phyloP scores from a whole-genome alignment of 306 rosid species.

The Aeschynomene evenia region DNA sequence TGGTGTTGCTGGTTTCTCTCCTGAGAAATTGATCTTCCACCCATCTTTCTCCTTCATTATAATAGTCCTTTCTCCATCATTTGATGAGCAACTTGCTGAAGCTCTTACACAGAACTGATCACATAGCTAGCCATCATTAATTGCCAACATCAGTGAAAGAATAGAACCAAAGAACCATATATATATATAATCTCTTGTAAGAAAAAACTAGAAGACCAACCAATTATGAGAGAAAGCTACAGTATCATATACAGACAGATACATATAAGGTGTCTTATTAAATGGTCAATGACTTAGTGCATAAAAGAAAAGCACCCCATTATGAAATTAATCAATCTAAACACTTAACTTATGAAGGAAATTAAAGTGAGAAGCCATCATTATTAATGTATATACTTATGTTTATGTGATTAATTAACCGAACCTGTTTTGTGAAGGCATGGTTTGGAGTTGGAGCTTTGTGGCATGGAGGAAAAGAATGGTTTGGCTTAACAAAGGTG shows the following conservation, averaged over 20 bases:
- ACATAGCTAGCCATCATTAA: neutral
- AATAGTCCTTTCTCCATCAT: constrained; percentile 40
- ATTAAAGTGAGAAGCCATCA: too few species aligned
- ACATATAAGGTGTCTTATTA: neutral
- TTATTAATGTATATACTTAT: too few species aligned
- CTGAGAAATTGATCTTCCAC: constrained; percentile 59
- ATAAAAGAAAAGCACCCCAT: neutral
- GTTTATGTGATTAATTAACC: neutral
- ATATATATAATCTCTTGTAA: too few species aligned
- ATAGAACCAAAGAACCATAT: neutral
- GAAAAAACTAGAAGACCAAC: neutral
- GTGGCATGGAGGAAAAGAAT: constrained; percentile 31
- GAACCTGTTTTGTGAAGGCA: constrained; percentile 56
- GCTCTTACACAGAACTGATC: constrained; percentile 62
- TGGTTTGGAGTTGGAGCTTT: constrained; percentile 30
- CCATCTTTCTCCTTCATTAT: constrained; percentile 48
- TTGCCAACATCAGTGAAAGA: neutral
- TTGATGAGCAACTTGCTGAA: constrained; percentile 37
- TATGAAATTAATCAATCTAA: too few species aligned
- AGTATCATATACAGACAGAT: neutral
- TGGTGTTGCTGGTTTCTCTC: constrained; percentile 67
- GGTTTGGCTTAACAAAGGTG: constrained; percentile 42
- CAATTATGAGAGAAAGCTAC: neutral
- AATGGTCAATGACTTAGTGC: neutral
- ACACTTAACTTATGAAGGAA: too few species aligned